These are phyloP conservation scores for Thraustochytrium sp. DNA, from an alignment of 352 stramenopile species.

Conservation along the genomic window DNA sequence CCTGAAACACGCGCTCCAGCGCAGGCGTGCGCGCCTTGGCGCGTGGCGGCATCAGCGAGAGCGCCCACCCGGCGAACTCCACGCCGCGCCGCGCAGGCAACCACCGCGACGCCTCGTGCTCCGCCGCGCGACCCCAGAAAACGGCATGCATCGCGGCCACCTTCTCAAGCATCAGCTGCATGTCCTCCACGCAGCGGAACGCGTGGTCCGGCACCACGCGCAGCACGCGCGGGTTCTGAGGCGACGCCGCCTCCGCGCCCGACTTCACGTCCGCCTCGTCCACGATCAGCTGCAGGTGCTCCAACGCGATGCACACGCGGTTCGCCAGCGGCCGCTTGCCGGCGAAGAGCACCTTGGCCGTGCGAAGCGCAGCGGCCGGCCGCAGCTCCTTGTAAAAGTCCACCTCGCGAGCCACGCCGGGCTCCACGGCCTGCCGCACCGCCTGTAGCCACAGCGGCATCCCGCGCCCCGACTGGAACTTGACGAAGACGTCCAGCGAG, in stretches of 20 bases:
- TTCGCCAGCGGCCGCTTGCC: constrained; percentile 1
- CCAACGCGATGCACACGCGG: constrained; percentile 1
- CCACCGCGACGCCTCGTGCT: not conserved
- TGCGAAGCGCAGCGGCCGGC: not conserved
- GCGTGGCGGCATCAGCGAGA: not conserved
- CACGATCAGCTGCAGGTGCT: not conserved
- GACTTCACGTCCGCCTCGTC: not conserved
- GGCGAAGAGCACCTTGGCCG: not conserved
- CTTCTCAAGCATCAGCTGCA: not conserved
- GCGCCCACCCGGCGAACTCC: constrained; percentile 3
- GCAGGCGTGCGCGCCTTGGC: not conserved
- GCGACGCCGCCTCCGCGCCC: not conserved
- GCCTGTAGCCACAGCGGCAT: constrained; percentile 39
- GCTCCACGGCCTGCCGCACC: not conserved
- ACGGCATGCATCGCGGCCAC: constrained; percentile 7
- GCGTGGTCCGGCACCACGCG: not conserved
- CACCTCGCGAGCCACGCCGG: constrained; percentile 5
- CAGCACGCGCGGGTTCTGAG: not conserved
- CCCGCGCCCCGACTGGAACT: constrained; percentile 14
- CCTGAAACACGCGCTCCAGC: not conserved
- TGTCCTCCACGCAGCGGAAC: not conserved
- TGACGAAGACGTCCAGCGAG: not conserved
- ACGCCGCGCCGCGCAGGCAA: not conserved
- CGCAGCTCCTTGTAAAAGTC: constrained; percentile 1
- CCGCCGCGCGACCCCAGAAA: not conserved